phyloP scores from a whole-genome alignment of 2,329 filamentous ascomycete species.

The Sordariomycetes sp. region DNA sequence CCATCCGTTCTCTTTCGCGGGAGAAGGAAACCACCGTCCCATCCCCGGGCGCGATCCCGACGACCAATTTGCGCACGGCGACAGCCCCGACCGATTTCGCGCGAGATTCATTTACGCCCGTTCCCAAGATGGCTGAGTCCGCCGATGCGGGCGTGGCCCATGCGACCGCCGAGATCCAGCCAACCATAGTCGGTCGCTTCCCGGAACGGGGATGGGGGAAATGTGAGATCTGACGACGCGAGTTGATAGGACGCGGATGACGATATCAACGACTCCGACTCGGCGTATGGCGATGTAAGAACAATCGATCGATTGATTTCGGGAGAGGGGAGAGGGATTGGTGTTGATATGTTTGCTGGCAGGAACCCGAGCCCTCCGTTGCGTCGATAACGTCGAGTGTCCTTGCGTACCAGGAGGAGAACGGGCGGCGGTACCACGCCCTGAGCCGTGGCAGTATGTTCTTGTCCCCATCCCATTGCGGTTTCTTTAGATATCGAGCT shows the following conservation, averaged over 20 bases:
- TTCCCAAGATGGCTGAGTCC: neutral
- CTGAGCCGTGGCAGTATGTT: constrained; percentile 13
- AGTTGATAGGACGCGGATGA: neutral
- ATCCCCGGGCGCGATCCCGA: too few relatives aligned
- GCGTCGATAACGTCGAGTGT: constrained; percentile 12
- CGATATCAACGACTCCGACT: neutral
- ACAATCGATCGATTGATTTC: neutral
- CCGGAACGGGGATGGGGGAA: neutral
- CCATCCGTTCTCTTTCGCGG: too few relatives aligned
- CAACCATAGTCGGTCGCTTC: neutral
- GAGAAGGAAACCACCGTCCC: too few relatives aligned
- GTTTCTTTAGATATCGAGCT: neutral
- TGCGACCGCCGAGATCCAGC: neutral
- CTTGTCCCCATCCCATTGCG: too few relatives aligned
- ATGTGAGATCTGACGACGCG: neutral
- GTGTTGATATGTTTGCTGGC: neutral
- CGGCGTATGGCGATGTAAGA: neutral
- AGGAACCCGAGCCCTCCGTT: constrained; percentile 5
- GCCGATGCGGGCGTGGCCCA: neutral
- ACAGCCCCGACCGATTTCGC: too few relatives aligned
- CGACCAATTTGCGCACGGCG: too few relatives aligned
- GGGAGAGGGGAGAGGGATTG: neutral
- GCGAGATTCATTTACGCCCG: too few relatives aligned
- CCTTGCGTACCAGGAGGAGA: constrained; percentile 13
- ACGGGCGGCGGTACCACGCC: constrained; percentile 15